Conservation (phyloP, 2,329 filamentous ascomycete genomes). For the Laburnicola sp. region DNA sequence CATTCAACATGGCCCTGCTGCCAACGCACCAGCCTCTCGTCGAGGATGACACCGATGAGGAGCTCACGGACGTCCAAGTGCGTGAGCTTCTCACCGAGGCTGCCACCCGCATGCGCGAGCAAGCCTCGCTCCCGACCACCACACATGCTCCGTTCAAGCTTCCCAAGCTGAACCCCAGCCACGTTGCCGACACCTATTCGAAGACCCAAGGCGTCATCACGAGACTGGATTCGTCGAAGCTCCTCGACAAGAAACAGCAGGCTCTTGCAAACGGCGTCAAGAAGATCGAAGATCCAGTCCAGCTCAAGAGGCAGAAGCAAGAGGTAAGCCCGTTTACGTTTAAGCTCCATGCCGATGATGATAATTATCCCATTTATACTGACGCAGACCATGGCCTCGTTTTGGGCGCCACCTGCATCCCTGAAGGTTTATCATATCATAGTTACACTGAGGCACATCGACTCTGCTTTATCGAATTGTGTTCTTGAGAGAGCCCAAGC, state of each 20-base stretch:
- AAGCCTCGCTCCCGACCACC: slow-evolving; percentile 27
- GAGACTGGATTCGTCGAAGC: slow-evolving; percentile 55
- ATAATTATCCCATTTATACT: slow-evolving; percentile 72
- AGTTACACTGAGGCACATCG: slow-evolving; percentile 70
- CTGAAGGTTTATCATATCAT: slow-evolving; percentile 69
- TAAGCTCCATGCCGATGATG: slow-evolving; percentile 63
- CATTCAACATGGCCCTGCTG: slow-evolving; percentile 41
- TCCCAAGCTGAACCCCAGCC: slow-evolving; percentile 54
- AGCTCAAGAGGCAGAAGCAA: slow-evolving; percentile 50
- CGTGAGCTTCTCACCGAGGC: slow-evolving; percentile 66
- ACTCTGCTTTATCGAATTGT: slow-evolving; percentile 9
- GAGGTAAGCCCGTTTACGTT: slow-evolving; percentile 52
- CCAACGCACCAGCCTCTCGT: slow-evolving; percentile 40
- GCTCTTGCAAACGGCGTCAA: slow-evolving; percentile 54
- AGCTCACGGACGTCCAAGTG: slow-evolving; percentile 65
- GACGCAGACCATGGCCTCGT: slow-evolving; percentile 77
- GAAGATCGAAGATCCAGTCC: slow-evolving; percentile 58
- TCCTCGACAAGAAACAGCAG: slow-evolving; percentile 54
- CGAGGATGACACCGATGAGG: slow-evolving; percentile 46
- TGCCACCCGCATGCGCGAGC: slow-evolving; percentile 59
- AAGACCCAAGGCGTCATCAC: slow-evolving; percentile 57
- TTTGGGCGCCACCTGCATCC: slow-evolving; percentile 74
- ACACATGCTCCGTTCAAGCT: slow-evolving; percentile 48
- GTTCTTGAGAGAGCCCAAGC: slow-evolving; percentile 14
- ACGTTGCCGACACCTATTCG: slow-evolving; percentile 58